These are phyloP conservation scores for Artemisia argyi DNA, from an alignment of 129 eudicot genomes.

Conservation along the genomic window DNA sequence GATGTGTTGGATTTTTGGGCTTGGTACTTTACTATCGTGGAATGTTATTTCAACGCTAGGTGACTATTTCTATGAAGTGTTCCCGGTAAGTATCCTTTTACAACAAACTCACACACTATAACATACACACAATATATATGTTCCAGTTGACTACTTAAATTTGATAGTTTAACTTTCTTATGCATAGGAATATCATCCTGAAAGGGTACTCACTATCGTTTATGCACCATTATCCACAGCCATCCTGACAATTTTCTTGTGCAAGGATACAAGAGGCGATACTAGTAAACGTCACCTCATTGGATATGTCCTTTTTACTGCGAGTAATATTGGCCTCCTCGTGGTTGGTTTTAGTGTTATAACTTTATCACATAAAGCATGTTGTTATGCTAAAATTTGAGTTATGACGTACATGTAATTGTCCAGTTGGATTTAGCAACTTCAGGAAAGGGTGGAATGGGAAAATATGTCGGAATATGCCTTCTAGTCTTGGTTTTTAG, in stretches of 20 bases:
- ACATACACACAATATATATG: no score
- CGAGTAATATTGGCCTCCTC: constrained; percentile 53
- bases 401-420: background rate
- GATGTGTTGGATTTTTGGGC: constrained; percentile 16
- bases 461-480: constrained; percentile 16
- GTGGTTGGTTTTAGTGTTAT: constrained; percentile 27
- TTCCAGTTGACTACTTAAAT: background rate
- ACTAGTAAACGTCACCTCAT: constrained; percentile 58
- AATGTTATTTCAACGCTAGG: constrained; percentile 12
- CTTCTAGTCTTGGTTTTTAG: constrained; percentile 15
- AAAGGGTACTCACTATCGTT: constrained; percentile 78
- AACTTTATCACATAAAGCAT: background rate
- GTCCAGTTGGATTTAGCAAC: constrained; percentile 18
- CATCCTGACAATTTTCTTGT: constrained; percentile 49
- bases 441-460: constrained; percentile 15
- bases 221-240: constrained; percentile 73
- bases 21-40: constrained; percentile 11
- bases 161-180: background rate
- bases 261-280: constrained; percentile 53
- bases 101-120: no score
- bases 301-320: constrained; percentile 53
- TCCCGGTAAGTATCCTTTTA: constrained; percentile 5
- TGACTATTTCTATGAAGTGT: constrained; percentile 5
- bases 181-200: constrained; percentile 66
- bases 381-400: no score